phyloP scores from a whole-genome alignment of 305 asterid genomes.

The Solanum aculeatissimum region DNA sequence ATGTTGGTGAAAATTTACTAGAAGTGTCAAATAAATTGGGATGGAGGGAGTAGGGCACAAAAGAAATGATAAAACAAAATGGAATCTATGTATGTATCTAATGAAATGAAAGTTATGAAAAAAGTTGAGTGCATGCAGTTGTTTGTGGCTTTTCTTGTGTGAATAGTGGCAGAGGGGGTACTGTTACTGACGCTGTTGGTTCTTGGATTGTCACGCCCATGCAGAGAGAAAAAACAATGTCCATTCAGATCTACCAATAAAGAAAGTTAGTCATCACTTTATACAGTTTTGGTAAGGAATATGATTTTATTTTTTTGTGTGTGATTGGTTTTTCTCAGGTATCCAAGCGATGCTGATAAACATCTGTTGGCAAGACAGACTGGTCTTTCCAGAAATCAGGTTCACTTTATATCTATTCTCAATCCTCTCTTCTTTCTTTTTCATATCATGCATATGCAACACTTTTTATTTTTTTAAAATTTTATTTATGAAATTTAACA shows the following conservation, averaged over 20 bases:
- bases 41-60: too few species aligned
- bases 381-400: slow-evolving; percentile 97
- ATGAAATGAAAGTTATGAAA: background rate
- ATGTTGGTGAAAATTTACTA: background rate
- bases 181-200: slow-evolving; percentile 18
- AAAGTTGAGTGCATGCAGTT: slow-evolving; percentile 27
- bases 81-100: slow-evolving; percentile 5
- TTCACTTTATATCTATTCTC: background rate
- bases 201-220: slow-evolving; percentile 62
- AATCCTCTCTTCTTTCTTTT: background rate
- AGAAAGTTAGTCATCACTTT: slow-evolving; percentile 30
- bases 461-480: background rate
- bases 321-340: slow-evolving; percentile 52
- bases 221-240: slow-evolving; percentile 7
- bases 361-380: slow-evolving; percentile 98
- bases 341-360: slow-evolving; percentile 99
- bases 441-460: background rate
- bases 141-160: slow-evolving; percentile 22
- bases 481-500: background rate
- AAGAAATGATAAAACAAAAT: background rate
- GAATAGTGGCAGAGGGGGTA: slow-evolving; percentile 1
- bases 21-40: background rate
- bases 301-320: slow-evolving; percentile 38
- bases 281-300: slow-evolving; percentile 27
- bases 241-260: background rate